Base-by-base conservation (phyloP, 805 yeast species). In the Schwanniomyces yamadae region DNA sequence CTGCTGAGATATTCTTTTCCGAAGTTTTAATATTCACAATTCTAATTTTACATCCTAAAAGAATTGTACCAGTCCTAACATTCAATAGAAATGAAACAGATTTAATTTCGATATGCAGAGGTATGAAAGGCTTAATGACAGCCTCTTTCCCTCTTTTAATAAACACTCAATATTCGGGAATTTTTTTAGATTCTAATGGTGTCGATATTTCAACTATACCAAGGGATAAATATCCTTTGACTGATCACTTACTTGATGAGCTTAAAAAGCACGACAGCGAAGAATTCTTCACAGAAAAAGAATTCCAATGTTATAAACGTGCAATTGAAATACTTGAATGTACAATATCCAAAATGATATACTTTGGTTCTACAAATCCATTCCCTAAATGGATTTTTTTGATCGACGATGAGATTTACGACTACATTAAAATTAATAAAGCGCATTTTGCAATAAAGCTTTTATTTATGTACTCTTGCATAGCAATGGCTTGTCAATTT, bases 21-120 rank as follows among this genome's bases (percentile, higher is more conserved):
- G 44, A 54, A 4, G 44, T 52, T 15, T 32, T 61, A 6, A 37
- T 56, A 22, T 59, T 37, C 34, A 44, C 59, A 5, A 59, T 50
- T 28, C 37, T 59, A 14, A 49, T 57, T 6, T 33, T 55, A 3
- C 63, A 59, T 33, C 67, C 67, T 1, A 53, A 48, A 29, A 39
- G 42, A 21, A 34, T 55, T 14, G 23, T 57, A 21, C 65, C 66
- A 4, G 29, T 63, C 20, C 29, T 60, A 1, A 41, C 50, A 11
- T 45, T 42, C 24, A 48, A 43, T 6, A 32, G 27, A 3, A 38
- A 25, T 19, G 31, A 46, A 4, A 36, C 50, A 1, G 66, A 59
- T 33, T 35, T 60, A 7, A 13, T 61, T 6, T 44, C 51, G 2
- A 43, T 55, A 6, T 36, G 52, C 19, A 37, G 13, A 17, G 54